Evolutionary conservation across 2,329 filamentous ascomycete species (phyloP), one percentile per base, ranked within the genome.

Genomic region (Teratosphaeria gauchensis): DNA sequence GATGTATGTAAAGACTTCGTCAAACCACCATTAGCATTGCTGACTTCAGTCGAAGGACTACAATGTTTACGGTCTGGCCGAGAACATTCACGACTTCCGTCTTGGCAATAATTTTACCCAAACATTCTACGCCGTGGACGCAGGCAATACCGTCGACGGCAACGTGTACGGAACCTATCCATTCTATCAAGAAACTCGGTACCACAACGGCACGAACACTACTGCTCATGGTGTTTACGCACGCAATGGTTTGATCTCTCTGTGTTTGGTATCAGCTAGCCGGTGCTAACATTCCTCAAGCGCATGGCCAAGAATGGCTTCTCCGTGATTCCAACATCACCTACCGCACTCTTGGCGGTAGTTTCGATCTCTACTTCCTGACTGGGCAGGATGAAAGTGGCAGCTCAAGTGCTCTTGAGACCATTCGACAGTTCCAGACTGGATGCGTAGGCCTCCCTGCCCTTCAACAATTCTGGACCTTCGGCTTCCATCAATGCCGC

Each of bases 401-500:
- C n/a, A 52, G 56, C 56, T 55, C 56, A 12, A 58, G 56, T 46
- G 82, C 83, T 3, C 77, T 85, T 56, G 38, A 46, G 31, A 55
- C 53, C 14, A 55, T 55, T 0, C 60, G 16, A 2, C 62, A 64
- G 31, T 64, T 58, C 30, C 58, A 60, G 21, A 48, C 31, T 33
- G 57, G 53, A 14, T 54, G 57, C 30, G 53, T 61, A 9, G 56
- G 56, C n/a, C 11, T 21, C 6, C 56, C 56, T 1, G 56, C 56
- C 2, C 85, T 92, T 83, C 87, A 92, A 68, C 85, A 88, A 64
- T 94, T 94, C 74, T 92, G 84, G 79, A 84, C 85, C 0, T 84
- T 95, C 61, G 90, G 90, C 0, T 92, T 82, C 69, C 90, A 95
- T 64, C 89, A 95, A 70, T 92, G 89, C 66, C 82, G 88, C 60